Conservation (phyloP, 2,329 filamentous ascomycete genomes). For the Epichloe sp. region DNA sequence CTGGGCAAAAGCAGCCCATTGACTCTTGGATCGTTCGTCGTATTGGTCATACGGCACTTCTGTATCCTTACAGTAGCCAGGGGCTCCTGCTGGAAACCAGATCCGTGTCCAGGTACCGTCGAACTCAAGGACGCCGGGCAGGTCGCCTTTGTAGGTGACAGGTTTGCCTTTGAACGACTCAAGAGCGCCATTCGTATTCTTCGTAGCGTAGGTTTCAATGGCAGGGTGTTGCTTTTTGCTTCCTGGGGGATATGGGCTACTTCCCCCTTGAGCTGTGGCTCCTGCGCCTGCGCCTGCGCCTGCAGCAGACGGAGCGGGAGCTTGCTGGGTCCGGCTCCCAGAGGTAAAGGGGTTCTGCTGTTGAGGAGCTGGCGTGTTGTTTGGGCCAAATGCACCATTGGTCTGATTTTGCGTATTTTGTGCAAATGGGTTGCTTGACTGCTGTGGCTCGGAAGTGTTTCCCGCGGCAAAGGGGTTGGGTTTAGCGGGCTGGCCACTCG, state of each 20-base stretch:
- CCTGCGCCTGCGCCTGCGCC: not conserved
- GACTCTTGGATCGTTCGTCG: conserved; percentile 43
- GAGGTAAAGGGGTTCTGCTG: conserved; percentile 15
- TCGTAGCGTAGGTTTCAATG: conserved; percentile 29
- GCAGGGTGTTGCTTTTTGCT: conserved; percentile 32
- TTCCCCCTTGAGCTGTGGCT: not conserved
- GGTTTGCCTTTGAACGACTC: conserved; percentile 49
- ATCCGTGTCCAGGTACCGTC: conserved; percentile 50
- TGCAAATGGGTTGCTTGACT: conserved; percentile 13
- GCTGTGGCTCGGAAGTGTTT: conserved; percentile 8
- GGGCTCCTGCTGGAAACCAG: conserved; percentile 61
- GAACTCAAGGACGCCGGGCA: conserved; percentile 35
- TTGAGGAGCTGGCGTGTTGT: conserved; percentile 3
- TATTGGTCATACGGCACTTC: conserved; percentile 45
- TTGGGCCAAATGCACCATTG: conserved; percentile 12
- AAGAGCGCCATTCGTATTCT: conserved; percentile 31
- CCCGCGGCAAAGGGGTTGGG: conserved; percentile 16
- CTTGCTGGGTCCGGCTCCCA: conserved; percentile 6
- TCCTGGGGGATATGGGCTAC: conserved; percentile 30
- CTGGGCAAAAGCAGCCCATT: conserved; percentile 52
- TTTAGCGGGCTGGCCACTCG: conserved; percentile 2
- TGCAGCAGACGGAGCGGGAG: conserved; percentile 4
- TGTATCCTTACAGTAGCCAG: conserved; percentile 48
- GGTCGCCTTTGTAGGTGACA: conserved; percentile 41
- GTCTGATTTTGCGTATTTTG: conserved; percentile 2